Conservation (phyloP, 768 basidiomycete genomes). For the Russula abietina region DNA sequence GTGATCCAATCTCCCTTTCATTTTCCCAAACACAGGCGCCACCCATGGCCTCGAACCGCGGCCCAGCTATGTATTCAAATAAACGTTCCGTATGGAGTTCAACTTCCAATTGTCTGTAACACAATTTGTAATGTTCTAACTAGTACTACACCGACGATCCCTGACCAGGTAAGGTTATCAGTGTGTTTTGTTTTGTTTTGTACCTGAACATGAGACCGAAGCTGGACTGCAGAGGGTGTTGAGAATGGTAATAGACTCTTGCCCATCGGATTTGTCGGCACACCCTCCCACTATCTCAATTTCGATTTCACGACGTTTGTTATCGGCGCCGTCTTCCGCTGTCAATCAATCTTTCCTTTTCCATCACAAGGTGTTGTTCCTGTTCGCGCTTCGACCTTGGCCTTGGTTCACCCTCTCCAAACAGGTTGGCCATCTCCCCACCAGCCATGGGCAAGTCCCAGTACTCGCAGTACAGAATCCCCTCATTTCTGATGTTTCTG, state of each 20-base stretch:
- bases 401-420: neutral
- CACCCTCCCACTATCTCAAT: neutral
- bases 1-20: slow-evolving; percentile 11
- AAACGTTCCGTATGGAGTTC: too few relatives aligned
- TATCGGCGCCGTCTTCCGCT: too few relatives aligned
- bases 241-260: too few relatives aligned
- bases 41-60: neutral
- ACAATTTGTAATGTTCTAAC: too few relatives aligned
- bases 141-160: too few relatives aligned
- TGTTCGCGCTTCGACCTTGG: neutral
- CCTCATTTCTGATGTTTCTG: neutral
- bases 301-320: neutral
- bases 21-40: slow-evolving; percentile 1
- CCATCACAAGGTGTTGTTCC: neutral
- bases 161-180: too few relatives aligned
- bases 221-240: too few relatives aligned
- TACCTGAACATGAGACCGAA: too few relatives aligned
- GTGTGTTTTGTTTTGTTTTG: too few relatives aligned
- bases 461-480: neutral
- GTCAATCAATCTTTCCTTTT: neutral
- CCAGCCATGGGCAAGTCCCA: neutral
- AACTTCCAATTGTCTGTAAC: too few relatives aligned
- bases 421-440: neutral
- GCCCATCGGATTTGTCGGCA: neutral
- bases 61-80: too few relatives aligned